These are phyloP conservation scores for Elongisporangium prolatum DNA, from an alignment of 352 stramenopile genomes.

Conservation along the genomic window DNA sequence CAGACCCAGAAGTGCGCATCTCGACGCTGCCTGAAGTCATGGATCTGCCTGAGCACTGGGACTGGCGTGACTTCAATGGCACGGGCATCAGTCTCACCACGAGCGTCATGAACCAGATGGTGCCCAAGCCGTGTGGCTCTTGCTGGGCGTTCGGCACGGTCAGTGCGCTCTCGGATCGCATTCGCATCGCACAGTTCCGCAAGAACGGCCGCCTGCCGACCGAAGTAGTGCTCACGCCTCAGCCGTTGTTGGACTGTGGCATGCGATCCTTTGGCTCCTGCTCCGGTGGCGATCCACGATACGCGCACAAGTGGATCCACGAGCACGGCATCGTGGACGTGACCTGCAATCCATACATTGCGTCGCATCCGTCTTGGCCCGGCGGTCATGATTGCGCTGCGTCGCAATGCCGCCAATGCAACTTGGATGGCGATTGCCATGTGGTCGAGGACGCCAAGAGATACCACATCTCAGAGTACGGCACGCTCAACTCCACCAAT, in stretches of 20 bases:
- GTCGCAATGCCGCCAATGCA: slow-evolving; percentile 67
- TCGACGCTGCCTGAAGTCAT: slow-evolving; percentile 31
- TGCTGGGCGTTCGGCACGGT: slow-evolving; percentile 77
- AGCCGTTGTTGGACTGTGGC: slow-evolving; percentile 69
- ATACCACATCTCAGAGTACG: slow-evolving; percentile 69
- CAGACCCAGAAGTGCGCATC: slow-evolving; percentile 52
- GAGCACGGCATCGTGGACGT: slow-evolving; percentile 79
- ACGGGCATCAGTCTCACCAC: slow-evolving; percentile 74
- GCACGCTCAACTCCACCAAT: slow-evolving; percentile 70
- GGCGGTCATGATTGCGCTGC: slow-evolving; percentile 41
- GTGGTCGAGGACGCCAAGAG: slow-evolving; percentile 55
- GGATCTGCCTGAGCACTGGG: slow-evolving; percentile 65
- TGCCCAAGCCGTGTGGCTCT: slow-evolving; percentile 64
- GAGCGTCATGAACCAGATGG: slow-evolving; percentile 78
- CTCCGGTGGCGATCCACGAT: slow-evolving; percentile 71
- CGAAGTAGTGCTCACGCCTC: slow-evolving; percentile 60
- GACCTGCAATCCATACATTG: slow-evolving; percentile 82
- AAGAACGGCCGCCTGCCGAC: slow-evolving; percentile 51
- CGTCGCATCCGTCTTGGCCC: slow-evolving; percentile 74
- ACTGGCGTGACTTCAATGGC: slow-evolving; percentile 77
- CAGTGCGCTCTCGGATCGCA: slow-evolving; percentile 70
- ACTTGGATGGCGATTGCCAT: slow-evolving; percentile 51
- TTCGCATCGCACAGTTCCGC: slow-evolving; percentile 62
- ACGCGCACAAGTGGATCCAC: slow-evolving; percentile 81
- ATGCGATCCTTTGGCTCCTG: slow-evolving; percentile 82